Evolutionary conservation across 2,329 filamentous ascomycete species (phyloP).

Genomic region (Dactylellina leptospora): DNA sequence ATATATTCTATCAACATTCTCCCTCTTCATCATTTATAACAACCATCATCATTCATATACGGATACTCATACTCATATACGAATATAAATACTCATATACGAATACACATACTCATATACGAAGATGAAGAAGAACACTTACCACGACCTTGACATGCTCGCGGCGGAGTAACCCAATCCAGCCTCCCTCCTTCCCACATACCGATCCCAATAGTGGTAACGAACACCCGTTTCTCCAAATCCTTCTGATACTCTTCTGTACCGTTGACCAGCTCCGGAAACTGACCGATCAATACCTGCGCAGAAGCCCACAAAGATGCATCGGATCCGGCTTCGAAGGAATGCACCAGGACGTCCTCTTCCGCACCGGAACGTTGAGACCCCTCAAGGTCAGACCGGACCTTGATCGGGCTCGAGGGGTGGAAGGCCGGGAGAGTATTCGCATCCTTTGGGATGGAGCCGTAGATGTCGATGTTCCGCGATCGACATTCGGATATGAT

Average conservation of each 20-base stretch:
- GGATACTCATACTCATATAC: no score
- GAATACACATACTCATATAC: not conserved
- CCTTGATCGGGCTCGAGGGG: not conserved
- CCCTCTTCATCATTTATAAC: no score
- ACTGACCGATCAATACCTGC: conserved; percentile 21
- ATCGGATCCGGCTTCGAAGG: conserved; percentile 19
- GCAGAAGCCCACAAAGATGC: conserved; percentile 34
- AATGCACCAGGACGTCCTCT: conserved; percentile 13
- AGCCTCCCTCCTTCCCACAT: conserved; percentile 18
- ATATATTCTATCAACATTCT: no score
- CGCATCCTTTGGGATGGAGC: conserved; percentile 9
- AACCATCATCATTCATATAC: no score
- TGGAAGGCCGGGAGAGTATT: not conserved
- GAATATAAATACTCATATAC: not conserved
- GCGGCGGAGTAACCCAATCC: conserved; percentile 3
- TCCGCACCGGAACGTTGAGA: not conserved
- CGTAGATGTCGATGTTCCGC: conserved; percentile 15
- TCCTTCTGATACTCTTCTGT: conserved; percentile 15
- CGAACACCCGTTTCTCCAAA: not conserved
- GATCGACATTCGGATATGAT: conserved; percentile 9
- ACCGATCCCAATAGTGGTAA: conserved; percentile 20
- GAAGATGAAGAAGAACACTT: not conserved
- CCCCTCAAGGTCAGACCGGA: not conserved
- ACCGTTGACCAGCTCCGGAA: conserved; percentile 31
- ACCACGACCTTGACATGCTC: conserved; percentile 33